phyloP scores from a whole-genome alignment of 2,329 filamentous ascomycete species.

The Trichoderma sp. region DNA sequence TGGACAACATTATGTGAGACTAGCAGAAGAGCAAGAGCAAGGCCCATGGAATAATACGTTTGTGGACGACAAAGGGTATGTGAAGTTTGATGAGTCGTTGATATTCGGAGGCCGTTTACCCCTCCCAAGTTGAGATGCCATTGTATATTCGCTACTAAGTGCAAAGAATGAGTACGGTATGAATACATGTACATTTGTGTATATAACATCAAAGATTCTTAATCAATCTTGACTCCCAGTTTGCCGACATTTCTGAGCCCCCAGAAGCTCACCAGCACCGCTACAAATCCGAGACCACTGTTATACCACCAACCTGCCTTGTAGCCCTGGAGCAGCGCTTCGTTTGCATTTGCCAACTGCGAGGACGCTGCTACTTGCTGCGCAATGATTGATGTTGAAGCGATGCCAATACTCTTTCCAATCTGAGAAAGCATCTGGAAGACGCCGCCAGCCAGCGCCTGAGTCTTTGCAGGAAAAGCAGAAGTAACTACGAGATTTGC shows the following conservation, averaged over 20 bases:
- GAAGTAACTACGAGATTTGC: slow-evolving; percentile 14
- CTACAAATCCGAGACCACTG: background rate
- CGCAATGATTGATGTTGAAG: slow-evolving; percentile 23
- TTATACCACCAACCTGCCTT: slow-evolving; percentile 9
- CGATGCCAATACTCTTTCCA: slow-evolving; percentile 12
- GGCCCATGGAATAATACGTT: slow-evolving; percentile 15
- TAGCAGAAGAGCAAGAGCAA: slow-evolving; percentile 5
- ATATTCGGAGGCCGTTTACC: background rate
- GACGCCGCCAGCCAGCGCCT: slow-evolving; percentile 7
- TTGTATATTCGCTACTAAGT: too few species aligned
- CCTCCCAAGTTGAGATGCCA: background rate
- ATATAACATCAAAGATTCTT: background rate
- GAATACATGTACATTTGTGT: background rate
- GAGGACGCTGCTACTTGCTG: background rate
- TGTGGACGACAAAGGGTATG: slow-evolving; percentile 9
- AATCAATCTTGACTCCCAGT: slow-evolving; percentile 5
- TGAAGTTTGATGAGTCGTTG: slow-evolving; percentile 1
- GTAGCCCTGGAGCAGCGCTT: background rate
- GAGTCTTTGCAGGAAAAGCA: slow-evolving; percentile 13
- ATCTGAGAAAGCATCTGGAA: slow-evolving; percentile 16
- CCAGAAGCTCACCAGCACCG: background rate
- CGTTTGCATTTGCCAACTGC: background rate
- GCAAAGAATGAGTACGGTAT: too few species aligned
- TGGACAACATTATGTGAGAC: background rate
- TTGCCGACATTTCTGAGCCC: background rate